phyloP scores from a whole-genome alignment of 306 rosid species.

The Fagus crenata region DNA sequence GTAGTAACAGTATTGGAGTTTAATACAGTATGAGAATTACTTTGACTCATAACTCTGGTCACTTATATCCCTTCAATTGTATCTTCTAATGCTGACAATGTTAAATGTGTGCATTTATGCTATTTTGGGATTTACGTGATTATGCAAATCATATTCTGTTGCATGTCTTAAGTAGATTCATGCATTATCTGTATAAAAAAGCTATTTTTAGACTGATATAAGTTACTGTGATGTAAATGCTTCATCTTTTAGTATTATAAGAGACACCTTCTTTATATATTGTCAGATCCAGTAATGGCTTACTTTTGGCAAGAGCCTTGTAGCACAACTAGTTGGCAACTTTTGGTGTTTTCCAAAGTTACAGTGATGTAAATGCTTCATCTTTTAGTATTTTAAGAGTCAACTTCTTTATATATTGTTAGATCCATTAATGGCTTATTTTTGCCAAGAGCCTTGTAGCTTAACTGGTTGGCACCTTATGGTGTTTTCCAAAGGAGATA shows the following conservation, averaged over 20 bases:
- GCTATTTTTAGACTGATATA: not conserved
- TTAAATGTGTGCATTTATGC: not conserved
- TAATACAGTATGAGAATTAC: not conserved
- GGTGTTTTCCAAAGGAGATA: too few relatives aligned
- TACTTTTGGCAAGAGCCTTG: too few relatives aligned
- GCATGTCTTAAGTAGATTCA: not conserved
- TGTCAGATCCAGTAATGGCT: not conserved
- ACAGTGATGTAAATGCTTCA: too few relatives aligned
- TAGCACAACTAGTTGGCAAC: too few relatives aligned
- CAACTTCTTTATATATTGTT: too few relatives aligned
- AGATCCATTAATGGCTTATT: too few relatives aligned
- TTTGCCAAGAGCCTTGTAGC: too few relatives aligned
- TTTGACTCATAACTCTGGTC: not conserved
- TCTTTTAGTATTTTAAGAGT: too few relatives aligned
- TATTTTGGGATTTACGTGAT: not conserved
- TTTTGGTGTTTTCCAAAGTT: too few relatives aligned
- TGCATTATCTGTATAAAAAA: not conserved
- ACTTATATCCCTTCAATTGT: not conserved
- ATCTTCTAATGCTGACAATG: not conserved
- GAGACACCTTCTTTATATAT: not conserved
- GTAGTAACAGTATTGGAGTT: not conserved
- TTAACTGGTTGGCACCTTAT: too few relatives aligned
- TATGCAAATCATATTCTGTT: not conserved
- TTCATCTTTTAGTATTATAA: constrained; percentile 12
- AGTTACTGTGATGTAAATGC: not conserved